Conservation (phyloP, 2,329 filamentous ascomycete genomes). For the Colletotrichum truncatum region DNA sequence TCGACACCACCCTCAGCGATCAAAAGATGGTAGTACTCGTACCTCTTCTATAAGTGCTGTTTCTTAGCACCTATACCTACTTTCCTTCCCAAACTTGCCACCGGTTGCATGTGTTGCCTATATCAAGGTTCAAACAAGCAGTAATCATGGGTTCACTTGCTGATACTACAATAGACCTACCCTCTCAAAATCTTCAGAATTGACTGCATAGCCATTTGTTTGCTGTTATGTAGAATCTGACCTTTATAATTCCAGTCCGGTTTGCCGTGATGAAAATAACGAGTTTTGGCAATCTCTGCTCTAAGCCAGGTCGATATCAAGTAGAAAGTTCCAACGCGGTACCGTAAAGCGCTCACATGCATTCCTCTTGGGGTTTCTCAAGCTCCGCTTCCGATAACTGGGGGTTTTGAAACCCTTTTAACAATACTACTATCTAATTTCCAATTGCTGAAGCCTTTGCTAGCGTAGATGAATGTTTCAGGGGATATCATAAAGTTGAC, state of each 20-base stretch:
- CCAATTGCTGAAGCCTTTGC: constrained; percentile 60
- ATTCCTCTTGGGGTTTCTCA: constrained; percentile 41
- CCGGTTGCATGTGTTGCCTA: constrained; percentile 40
- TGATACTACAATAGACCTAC: constrained; percentile 47
- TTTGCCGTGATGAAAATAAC: constrained; percentile 27
- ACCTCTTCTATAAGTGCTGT: constrained; percentile 61
- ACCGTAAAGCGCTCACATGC: constrained; percentile 56
- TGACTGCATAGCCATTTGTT: constrained; percentile 42
- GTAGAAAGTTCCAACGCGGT: constrained; percentile 53
- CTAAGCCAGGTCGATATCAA: constrained; percentile 31
- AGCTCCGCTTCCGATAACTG: constrained; percentile 24
- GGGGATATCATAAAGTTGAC: constrained; percentile 63
- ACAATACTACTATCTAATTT: constrained; percentile 50
- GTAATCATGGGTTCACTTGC: constrained; percentile 36
- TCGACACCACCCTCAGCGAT: constrained; percentile 61
- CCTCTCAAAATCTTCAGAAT: constrained; percentile 59
- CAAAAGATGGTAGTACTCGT: constrained; percentile 61
- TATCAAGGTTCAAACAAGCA: constrained; percentile 42
- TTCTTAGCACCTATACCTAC: constrained; percentile 54
- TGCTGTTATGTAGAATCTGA: constrained; percentile 1
- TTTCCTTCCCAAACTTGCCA: constrained; percentile 54
- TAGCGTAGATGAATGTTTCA: constrained; percentile 60
- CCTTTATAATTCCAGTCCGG: constrained; percentile 34
- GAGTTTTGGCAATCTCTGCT: background rate
- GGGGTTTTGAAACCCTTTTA: constrained; percentile 48